Base-by-base conservation (phyloP, 352 stramenopile genomes). In the Phytophthora europaea region DNA sequence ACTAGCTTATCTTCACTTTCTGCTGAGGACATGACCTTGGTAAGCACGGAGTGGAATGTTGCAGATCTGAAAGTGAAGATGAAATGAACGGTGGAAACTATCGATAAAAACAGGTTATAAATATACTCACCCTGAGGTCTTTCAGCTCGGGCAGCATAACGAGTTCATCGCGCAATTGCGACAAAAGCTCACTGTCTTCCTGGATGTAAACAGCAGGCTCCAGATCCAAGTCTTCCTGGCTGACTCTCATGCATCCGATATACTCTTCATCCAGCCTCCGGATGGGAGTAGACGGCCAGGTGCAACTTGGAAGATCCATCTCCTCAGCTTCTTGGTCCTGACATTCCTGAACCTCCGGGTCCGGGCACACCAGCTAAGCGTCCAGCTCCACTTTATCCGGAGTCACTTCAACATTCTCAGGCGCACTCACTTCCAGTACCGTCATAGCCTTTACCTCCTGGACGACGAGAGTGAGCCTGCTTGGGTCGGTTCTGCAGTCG, bases 181-280 rank as follows among this genome's bases (percentile, higher is more conserved):
- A 51, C 56, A 67, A 45, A 50, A 54, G 15, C 16, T 61, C 51
- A 5, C 61, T 45, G 7, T 45, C 45, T 36, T 65, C 58, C 16
- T 43, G 45, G 3, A 65, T 45, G 2, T 65, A 65, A 2, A 65
- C 26, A 1, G 58, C 38, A 3, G 52, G 52, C 36, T 64, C 40
- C 13, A 59, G 16, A n/a, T 61, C 20, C 4, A 61, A 13, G 15
- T 58, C 63, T 26, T 47, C 43, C 0, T n/a, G 6, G 6, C 6
- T 51, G n/a, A n/a, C n/a, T 23, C 43, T n/a, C 43, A 51, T 51
- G 18, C 43, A 51, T 51, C 43, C 16, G 16, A 23, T 12, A 4
- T 51, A 51, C 43, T 51, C 43, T 10, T 23, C 16, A 12, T 51
- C 43, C 4, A 51, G n/a, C 3, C 8, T 51, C 18, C 43, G 5